These are phyloP conservation scores for Lentinula detonsa DNA, from an alignment of 768 basidiomycete species.

Conservation along the genomic window DNA sequence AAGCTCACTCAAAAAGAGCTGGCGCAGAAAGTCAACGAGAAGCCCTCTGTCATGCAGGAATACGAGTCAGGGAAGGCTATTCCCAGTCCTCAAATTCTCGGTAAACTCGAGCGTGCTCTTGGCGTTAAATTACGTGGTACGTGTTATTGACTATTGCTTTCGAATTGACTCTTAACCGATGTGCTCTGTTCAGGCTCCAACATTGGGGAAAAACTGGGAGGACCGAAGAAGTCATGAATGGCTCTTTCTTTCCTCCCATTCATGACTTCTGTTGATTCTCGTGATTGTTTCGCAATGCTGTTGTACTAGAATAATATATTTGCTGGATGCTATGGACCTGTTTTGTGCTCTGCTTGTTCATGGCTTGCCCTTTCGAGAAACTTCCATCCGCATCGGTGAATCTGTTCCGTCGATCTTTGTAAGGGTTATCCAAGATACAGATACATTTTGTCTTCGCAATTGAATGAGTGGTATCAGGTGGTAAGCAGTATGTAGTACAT, in stretches of 20 bases:
- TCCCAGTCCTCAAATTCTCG: slow-evolving; percentile 80
- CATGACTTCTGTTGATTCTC: background rate
- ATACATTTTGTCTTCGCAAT: no score
- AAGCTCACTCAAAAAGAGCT: slow-evolving; percentile 88
- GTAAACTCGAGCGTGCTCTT: slow-evolving; percentile 82
- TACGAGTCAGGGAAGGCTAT: slow-evolving; percentile 87
- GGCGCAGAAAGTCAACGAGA: slow-evolving; percentile 91
- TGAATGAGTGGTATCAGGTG: no score
- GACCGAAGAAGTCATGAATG: slow-evolving; percentile 64
- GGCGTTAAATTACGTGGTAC: slow-evolving; percentile 86
- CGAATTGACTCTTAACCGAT: slow-evolving; percentile 6
- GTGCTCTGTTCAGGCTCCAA: slow-evolving; percentile 45
- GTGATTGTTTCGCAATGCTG: background rate
- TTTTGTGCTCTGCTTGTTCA: background rate
- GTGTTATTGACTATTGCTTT: slow-evolving; percentile 15
- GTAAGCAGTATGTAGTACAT: no score
- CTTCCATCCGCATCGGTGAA: background rate
- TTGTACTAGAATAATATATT: background rate
- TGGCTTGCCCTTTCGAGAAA: background rate
- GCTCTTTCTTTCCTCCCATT: slow-evolving; percentile 22
- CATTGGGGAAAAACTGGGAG: slow-evolving; percentile 84
- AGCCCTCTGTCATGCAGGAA: slow-evolving; percentile 81
- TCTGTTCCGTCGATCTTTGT: background rate
- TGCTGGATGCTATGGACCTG: background rate
- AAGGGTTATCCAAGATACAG: no score